Evolutionary conservation across 345 rosid genomes (phyloP), one percentile per base, ranked within the genome.

Genomic region (Zanthoxylum bungeanum): DNA sequence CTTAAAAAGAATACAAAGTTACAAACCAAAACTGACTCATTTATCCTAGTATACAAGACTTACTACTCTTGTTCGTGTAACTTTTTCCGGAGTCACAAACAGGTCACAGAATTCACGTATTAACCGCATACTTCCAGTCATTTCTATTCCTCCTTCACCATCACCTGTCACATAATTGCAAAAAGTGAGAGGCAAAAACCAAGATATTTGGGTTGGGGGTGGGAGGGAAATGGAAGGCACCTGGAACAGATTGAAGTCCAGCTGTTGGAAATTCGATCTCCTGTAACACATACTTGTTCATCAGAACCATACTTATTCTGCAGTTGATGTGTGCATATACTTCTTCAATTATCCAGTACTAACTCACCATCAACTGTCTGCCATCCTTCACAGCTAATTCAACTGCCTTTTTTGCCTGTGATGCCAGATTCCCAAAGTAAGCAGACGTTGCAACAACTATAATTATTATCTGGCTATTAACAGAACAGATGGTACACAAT

Each of bases 201-300:
- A 16, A 49, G 10, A 36, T 37, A 40, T 7, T 8, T 17, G n/a
- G 33, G 7, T 30, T 57, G 0, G 16, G 2, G 33, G 9, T 55
- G 4, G 33, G 14, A 14, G 53, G 11, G 36, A 52, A 36, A 36
- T 33, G 17, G 60, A 69, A n/a, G 62, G 59, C 58, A 93, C 97
- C 98, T 82, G 97, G 93, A 6, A 93, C 98, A 60, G 98, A 93
- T 64, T 81, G 84, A 70, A 93, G 90, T 73, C 98, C 98, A 69
- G 94, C 87, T 46, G 98, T 90, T 40, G 98, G 98, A 77, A 93
- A 88, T 77, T 93, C 98, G 66, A 93, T 87, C 85, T 93, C 98
- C 98, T 93, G 91, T 58, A 79, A 79, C 58, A 82, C 33, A 64
- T 68, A 68, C 61, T 70, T 56, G 10, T 42, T 55, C 12, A 69